Conservation (phyloP, 495 filamentous ascomycete species). For the Talaromyces nanjingensis region DNA sequence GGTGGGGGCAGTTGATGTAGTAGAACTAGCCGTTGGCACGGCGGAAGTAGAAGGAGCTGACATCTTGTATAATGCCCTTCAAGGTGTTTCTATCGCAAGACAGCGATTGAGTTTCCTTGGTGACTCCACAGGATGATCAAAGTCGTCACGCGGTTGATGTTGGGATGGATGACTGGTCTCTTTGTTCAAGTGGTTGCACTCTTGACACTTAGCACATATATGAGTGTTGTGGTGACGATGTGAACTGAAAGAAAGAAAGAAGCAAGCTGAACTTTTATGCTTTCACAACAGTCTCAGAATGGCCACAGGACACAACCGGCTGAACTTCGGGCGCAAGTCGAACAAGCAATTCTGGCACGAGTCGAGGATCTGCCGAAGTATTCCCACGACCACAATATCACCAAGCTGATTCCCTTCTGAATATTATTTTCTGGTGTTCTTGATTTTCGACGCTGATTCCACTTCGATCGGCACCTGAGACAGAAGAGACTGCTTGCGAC, state of each 20-base stretch:
- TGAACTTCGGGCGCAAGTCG: not conserved
- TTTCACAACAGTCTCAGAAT: not conserved
- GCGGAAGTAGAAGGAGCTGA: not conserved
- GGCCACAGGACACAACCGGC: not conserved
- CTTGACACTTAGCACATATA: not conserved
- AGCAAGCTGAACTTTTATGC: not conserved
- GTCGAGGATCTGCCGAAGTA: not conserved
- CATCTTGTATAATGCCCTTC: not conserved
- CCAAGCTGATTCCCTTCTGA: not conserved
- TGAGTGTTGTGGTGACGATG: not conserved
- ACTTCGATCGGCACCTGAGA: not conserved
- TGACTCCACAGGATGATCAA: not conserved
- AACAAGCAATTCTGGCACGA: not conserved
- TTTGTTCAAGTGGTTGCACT: not conserved
- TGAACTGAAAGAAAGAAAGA: not conserved
- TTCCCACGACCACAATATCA: not conserved
- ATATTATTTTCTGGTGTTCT: not conserved
- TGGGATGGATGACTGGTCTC: not conserved
- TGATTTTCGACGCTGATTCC: not conserved
- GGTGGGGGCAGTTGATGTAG: constrained; percentile 7
- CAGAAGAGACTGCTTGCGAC: not conserved
- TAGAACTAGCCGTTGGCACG: constrained; percentile 6
- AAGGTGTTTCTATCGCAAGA: not conserved
- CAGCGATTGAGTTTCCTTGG: not conserved
- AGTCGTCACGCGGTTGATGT: not conserved